Base-by-base conservation (phyloP, 2,329 filamentous ascomycete genomes). In the Amesomyces nigricolor region DNA sequence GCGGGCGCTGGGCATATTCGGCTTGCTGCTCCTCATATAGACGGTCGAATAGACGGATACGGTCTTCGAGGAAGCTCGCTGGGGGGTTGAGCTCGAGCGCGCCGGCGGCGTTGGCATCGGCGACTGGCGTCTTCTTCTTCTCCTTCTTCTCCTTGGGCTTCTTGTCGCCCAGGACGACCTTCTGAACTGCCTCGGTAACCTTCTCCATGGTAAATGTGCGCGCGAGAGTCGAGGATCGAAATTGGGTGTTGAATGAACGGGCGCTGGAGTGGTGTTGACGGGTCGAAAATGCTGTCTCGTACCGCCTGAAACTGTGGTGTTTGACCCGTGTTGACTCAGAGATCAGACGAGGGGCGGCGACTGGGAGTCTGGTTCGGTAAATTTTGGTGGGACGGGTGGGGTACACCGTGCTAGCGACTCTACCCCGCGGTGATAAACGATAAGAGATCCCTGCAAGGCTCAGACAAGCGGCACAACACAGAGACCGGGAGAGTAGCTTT, bases 1-100 rank as follows among this genome's bases (percentile, higher is more conserved):
- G 85, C 39, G 88, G 85, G 73, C 87, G 86, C 65, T 73, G 71
- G 62, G 83, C 78, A 61, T 90, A 74, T 69, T 94, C 89, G 56
- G 87, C 87, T 63, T 95, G 86, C 67, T 90, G 84, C 70, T 88
- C 82, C 62, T 88, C 85, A 80, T 95, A 95, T 63, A 96, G 79
- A 70, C 87, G 85, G 70, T 96, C 88, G 74, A 96, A 96, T 48
- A 97, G 77, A 51, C 87, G 82, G 66, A 96, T 85, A 61, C 94
- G 86, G 71, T 91, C 83, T 67, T 91, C 78, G 60, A 97, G 83
- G 72, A 88, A 96, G 58, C 86, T 83, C 54, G 91, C 87, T 17
- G 83, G 77, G 29, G 73, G 78, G 63, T 69, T 71, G 67, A 73
- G 69, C 73, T 80, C 76, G 57, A 80, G 68, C 39, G 75, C 72